These are phyloP conservation scores for Colletotrichum cereale DNA, from an alignment of 2,329 filamentous ascomycete species.

Conservation along the genomic window DNA sequence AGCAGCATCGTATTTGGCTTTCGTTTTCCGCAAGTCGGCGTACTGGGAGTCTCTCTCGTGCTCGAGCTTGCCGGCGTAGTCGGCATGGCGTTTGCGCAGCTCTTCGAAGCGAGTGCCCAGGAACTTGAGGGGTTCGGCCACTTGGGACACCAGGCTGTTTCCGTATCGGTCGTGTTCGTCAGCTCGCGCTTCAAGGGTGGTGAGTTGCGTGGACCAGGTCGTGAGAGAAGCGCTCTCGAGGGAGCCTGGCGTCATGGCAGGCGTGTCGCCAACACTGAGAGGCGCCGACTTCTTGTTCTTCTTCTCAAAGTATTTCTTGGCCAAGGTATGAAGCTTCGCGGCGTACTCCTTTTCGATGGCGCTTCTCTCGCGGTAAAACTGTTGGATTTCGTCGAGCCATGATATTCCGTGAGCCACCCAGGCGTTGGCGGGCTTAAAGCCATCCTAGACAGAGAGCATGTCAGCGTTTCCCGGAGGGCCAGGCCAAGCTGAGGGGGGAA, in stretches of 20 bases:
- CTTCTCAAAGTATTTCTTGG: constrained; percentile 97
- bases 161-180: constrained; percentile 90
- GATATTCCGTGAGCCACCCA: constrained; percentile 92
- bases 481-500: constrained; percentile 11
- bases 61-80: constrained; percentile 90
- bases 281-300: constrained; percentile 90
- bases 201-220: constrained; percentile 95
- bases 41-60: constrained; percentile 90
- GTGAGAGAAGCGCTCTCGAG: constrained; percentile 96
- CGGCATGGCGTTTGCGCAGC: constrained; percentile 88
- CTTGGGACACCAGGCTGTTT: constrained; percentile 79
- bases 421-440: constrained; percentile 92
- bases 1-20: constrained; percentile 90
- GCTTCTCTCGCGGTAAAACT: constrained; percentile 96
- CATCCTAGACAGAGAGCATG: constrained; percentile 74
- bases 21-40: constrained; percentile 87
- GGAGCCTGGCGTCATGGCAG: constrained; percentile 92
- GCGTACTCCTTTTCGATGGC: constrained; percentile 97
- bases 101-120: constrained; percentile 86
- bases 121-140: constrained; percentile 88
- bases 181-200: constrained; percentile 87
- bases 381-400: constrained; percentile 97
- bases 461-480: constrained; percentile 33
- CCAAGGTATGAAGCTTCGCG: constrained; percentile 85
- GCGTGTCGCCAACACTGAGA: constrained; percentile 93